phyloP scores from a whole-genome alignment of 345 rosid species.

The Aquilaria sinensis region DNA sequence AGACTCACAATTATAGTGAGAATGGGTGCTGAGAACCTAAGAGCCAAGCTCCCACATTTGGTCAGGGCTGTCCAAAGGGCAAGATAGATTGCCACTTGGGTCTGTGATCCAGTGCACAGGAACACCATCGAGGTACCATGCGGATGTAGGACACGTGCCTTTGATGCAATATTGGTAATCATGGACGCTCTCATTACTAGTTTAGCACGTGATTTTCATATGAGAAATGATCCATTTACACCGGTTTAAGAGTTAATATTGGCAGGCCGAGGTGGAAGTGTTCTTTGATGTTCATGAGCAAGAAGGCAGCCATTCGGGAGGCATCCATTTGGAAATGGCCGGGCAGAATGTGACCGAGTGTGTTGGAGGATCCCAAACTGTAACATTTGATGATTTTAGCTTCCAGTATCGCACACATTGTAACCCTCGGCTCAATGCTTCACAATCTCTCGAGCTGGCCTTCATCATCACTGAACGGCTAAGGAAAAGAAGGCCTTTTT shows the following conservation, averaged over 20 bases:
- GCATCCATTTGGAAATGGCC: conserved; percentile 60
- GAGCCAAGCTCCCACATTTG: conserved; percentile 54
- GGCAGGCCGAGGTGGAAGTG: conserved; percentile 49
- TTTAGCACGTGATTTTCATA: too few species aligned
- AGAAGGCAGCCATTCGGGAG: conserved; percentile 63
- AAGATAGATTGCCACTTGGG: conserved; percentile 64
- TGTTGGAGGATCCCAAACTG: conserved; percentile 58
- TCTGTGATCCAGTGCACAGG: conserved; percentile 65
- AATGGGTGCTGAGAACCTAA: conserved; percentile 70
- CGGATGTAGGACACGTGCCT: conserved; percentile 64
- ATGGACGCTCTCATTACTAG: background rate
- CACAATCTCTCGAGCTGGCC: conserved; percentile 55
- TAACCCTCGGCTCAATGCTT: conserved; percentile 59
- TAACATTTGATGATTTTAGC: conserved; percentile 46
- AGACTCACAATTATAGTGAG: conserved; percentile 48
- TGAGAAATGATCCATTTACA: too few species aligned
- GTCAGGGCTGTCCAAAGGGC: conserved; percentile 60
- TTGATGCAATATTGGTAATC: conserved; percentile 56
- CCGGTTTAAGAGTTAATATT: background rate
- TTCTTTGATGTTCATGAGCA: conserved; percentile 61
- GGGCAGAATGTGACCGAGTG: conserved; percentile 67
- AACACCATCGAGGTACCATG: conserved; percentile 67
- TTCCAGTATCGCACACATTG: conserved; percentile 65
- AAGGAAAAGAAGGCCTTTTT: conserved; percentile 33
- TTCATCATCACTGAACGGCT: conserved; percentile 61